These are phyloP conservation scores for Leucoagaricus sp. DNA, from an alignment of 1,284 basidiomycete genomes.

Conservation along the genomic window DNA sequence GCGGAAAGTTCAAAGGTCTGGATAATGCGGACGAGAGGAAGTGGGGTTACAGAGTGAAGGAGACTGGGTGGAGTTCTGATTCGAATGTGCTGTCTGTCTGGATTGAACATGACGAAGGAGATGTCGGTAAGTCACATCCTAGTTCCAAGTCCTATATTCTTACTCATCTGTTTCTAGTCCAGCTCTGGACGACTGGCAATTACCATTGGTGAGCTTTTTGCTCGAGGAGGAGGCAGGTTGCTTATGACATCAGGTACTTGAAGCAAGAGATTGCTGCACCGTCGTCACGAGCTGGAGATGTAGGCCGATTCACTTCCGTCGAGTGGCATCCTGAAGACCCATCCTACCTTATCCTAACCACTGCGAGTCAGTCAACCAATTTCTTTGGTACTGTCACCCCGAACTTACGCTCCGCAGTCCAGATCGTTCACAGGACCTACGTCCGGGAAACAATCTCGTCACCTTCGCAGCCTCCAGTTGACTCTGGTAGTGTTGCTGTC, in stretches of 20 bases:
- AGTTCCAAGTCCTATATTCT: conserved; percentile 1
- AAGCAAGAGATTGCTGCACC: conserved; percentile 82
- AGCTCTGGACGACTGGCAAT: conserved; percentile 94
- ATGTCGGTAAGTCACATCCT: conserved; percentile 57
- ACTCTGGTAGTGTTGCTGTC: conserved; percentile 88
- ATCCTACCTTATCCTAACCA: conserved; percentile 25
- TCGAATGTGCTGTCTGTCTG: conserved; percentile 87
- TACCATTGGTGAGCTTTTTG: conserved; percentile 79
- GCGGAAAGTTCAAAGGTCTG: conserved; percentile 31
- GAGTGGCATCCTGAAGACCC: conserved; percentile 89
- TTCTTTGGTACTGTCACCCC: neutral
- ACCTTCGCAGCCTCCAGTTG: conserved; percentile 60
- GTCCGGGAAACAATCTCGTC: conserved; percentile 80
- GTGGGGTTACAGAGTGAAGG: conserved; percentile 73
- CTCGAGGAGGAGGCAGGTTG: neutral
- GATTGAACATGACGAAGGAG: conserved; percentile 69
- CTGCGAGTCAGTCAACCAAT: conserved; percentile 51
- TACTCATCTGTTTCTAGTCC: conserved; percentile 52
- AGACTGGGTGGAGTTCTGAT: conserved; percentile 88
- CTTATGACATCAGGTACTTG: conserved; percentile 64
- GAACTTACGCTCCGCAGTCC: conserved; percentile 35
- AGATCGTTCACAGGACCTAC: conserved; percentile 66
- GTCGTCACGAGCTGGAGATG: conserved; percentile 23
- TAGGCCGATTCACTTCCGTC: conserved; percentile 65
- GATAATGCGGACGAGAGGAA: conserved; percentile 27